Base-by-base conservation (phyloP, 805 yeast species). In the Suhomyces sp. region DNA sequence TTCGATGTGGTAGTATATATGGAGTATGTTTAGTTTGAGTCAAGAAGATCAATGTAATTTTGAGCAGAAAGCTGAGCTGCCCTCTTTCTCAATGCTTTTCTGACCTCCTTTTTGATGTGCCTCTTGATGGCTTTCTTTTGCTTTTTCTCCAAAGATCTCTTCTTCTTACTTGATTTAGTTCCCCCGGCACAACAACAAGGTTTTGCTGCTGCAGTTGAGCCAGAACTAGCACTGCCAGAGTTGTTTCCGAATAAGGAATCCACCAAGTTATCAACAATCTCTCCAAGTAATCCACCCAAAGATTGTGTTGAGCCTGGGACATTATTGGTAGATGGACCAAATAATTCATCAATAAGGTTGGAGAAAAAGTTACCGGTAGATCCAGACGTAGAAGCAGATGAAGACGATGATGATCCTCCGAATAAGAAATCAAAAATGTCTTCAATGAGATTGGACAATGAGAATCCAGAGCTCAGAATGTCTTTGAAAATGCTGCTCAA, bases 171-270 rank as follows among this genome's bases (percentile, higher is more conserved):
- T 33, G 42, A 47, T 23, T 39, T 40, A 14, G 41, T 41, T 21
- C 35, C 40, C 8, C 47, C 30, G 4, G 54, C 43, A 35, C 60
- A 56, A 38, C 65, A 60, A 39, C 63, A 56, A 11, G 35, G 20
- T 5, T 26, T 40, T 26, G 28, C 39, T 30, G 28, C 31, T 11
- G 26, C 26, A 31, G 38, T 18, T 3, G 33, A 18, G 4, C 39
- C 35, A 26, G 31, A 19, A n/a, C 36, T 18, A 12, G 31, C 20
- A 24, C 28, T 24, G 17, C 31, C 25, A 38, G 44, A 41, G 39
- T 43, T 43, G 39, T 39, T 43, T 25, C 52, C 56, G 38, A 51
- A 47, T 39, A 50, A 44, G 17, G 47, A 33, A 30, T 51, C 47
- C 23, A 50, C 40, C 12, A 50, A 28, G 33, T 46, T 36, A 31